phyloP scores from a whole-genome alignment of 2,329 filamentous ascomycete genomes.

The Hirsutella rhossiliensis region DNA sequence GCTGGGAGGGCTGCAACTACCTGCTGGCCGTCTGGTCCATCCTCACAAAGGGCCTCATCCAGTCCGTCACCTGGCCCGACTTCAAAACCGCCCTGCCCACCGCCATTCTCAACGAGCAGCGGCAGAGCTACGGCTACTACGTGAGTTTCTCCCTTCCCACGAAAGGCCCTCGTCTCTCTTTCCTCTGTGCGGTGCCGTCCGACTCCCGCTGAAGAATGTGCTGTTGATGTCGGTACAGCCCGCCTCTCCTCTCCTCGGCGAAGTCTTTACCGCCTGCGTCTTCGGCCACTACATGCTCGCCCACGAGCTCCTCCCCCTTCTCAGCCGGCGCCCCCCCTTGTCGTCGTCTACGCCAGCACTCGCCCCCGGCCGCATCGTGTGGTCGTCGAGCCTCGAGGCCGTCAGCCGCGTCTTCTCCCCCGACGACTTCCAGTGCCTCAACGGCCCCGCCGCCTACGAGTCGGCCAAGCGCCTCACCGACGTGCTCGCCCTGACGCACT shows the following conservation, averaged over 20 bases:
- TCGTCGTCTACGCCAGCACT: conserved; percentile 10
- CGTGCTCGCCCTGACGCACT: conserved; percentile 61
- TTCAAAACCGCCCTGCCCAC: conserved; percentile 56
- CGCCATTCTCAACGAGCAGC: conserved; percentile 27
- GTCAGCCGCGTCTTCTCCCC: conserved; percentile 38
- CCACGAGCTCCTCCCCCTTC: conserved; percentile 66
- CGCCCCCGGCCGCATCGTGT: conserved; percentile 59
- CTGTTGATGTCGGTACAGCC: conserved; percentile 26
- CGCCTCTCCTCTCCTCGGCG: conserved; percentile 49
- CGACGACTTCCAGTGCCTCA: conserved; percentile 66
- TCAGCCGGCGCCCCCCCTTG: conserved; percentile 34
- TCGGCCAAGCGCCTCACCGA: conserved; percentile 81
- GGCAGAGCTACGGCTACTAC: conserved; percentile 18
- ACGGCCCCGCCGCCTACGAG: conserved; percentile 60
- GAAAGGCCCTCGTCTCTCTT: not conserved
- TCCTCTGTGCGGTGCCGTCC: not conserved
- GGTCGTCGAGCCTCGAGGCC: conserved; percentile 76
- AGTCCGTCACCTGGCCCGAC: conserved; percentile 62
- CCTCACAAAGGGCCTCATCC: conserved; percentile 47
- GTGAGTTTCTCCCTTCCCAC: not conserved
- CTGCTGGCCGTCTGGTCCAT: conserved; percentile 38
- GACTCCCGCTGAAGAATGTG: not conserved
- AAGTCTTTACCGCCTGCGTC: conserved; percentile 82
- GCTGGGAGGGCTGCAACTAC: conserved; percentile 74
- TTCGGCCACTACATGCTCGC: conserved; percentile 91